A percentile compares a stretch with the other conserved stretches of the same genome.
These are phyloP conservation scores for Talaromyces wortmannii DNA, from an alignment of 495 filamentous ascomycete genomes.

Conservation along the genomic window DNA sequence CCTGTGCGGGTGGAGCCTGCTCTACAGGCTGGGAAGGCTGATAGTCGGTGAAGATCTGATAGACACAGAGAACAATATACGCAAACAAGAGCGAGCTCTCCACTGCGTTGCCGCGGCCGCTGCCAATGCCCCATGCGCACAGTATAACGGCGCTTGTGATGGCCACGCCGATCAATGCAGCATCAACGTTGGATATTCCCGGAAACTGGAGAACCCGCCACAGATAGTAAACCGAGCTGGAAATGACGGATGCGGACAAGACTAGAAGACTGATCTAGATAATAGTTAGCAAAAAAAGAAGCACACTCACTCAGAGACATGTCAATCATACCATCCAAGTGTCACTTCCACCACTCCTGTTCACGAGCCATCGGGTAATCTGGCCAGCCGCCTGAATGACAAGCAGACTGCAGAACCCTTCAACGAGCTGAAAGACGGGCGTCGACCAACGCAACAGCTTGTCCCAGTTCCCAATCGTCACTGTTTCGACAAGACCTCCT, in stretches of 20 bases:
- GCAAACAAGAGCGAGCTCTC: constrained; percentile 95
- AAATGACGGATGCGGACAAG: constrained; percentile 82
- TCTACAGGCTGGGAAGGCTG: constrained; percentile 62
- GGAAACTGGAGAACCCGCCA: constrained; percentile 93
- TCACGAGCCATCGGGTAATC: constrained; percentile 93
- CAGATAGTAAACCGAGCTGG: constrained; percentile 90
- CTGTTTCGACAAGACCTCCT: constrained; percentile 67
- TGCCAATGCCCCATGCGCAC: constrained; percentile 89
- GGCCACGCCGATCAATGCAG: constrained; percentile 83
- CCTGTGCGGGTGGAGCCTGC: constrained; percentile 45
- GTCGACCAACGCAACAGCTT: constrained; percentile 84
- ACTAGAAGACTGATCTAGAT: constrained; percentile 81
- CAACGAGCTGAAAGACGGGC: constrained; percentile 88
- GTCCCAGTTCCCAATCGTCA: constrained; percentile 84
- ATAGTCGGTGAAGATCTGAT: constrained; percentile 99
- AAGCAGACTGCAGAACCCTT: constrained; percentile 92
- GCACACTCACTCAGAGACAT: background rate
- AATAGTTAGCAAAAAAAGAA: constrained; percentile 2
- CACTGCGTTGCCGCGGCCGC: constrained; percentile 89
- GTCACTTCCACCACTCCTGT: constrained; percentile 77
- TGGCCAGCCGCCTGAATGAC: constrained; percentile 94
- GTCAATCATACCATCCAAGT: constrained; percentile 79
- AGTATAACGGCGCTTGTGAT: constrained; percentile 88
- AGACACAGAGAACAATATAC: constrained; percentile 94
- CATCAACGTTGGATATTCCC: constrained; percentile 88